Evolutionary conservation across 345 rosid genomes (phyloP).

Genomic region (Arabis hirsuta): DNA sequence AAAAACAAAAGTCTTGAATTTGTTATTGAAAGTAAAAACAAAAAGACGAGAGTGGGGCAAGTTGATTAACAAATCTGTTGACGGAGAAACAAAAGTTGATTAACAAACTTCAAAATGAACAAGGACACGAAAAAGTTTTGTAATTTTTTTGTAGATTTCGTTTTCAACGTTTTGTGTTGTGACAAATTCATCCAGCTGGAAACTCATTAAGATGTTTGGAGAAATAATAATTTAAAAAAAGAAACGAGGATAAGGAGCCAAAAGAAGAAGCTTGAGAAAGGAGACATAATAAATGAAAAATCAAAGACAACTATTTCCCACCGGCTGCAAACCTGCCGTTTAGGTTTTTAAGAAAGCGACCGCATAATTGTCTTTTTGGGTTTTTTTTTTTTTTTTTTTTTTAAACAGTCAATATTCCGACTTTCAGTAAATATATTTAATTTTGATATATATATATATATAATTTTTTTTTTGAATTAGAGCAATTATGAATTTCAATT

Average conservation of each 20-base stretch:
- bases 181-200: slow-evolving; percentile 46
- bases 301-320: slow-evolving; percentile 40
- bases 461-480: not conserved
- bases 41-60: slow-evolving; percentile 11
- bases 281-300: slow-evolving; percentile 22
- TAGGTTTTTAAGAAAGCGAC: slow-evolving; percentile 37
- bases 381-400: no score
- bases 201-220: not conserved
- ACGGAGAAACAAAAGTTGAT: slow-evolving; percentile 29
- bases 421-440: no score
- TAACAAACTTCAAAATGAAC: slow-evolving; percentile 23
- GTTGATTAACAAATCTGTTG: slow-evolving; percentile 40
- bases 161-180: slow-evolving; percentile 37
- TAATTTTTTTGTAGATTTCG: slow-evolving; percentile 16
- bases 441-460: not conserved
- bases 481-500: not conserved
- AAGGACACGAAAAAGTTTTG: slow-evolving; percentile 20
- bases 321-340: slow-evolving; percentile 41
- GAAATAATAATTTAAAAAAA: not conserved
- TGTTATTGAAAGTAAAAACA: slow-evolving; percentile 8
- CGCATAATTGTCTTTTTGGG: slow-evolving; percentile 21
- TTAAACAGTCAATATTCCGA: slow-evolving; percentile 11
- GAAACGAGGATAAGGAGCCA: slow-evolving; percentile 33
- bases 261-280: slow-evolving; percentile 14
- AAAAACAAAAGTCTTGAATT: not conserved